A percentile compares a stretch with the other conserved stretches of the same genome.
phyloP scores from a whole-genome alignment of 2,329 filamentous ascomycete species.

The Fusarium udum region DNA sequence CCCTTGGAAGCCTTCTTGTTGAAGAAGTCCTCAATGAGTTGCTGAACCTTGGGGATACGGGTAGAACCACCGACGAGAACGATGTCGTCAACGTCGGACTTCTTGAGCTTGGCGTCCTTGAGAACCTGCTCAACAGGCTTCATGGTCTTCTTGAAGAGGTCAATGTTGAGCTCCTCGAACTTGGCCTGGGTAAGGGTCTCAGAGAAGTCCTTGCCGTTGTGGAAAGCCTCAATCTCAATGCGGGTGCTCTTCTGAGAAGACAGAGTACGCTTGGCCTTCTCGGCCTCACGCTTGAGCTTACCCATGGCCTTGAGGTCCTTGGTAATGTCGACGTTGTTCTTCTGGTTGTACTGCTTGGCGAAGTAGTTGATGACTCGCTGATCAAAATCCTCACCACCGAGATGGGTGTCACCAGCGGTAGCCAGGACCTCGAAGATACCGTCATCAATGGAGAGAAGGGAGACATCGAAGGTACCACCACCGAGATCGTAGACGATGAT shows the following conservation, averaged over 20 bases:
- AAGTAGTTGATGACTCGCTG: constrained; percentile 97
- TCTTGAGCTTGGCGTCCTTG: constrained; percentile 98
- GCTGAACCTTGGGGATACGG: constrained; percentile 97
- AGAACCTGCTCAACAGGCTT: constrained; percentile 99
- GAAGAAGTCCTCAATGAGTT: constrained; percentile 96
- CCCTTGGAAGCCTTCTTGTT: constrained; percentile 98
- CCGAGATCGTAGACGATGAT: constrained; percentile 94
- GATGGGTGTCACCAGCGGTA: constrained; percentile 95
- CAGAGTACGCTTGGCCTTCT: constrained; percentile 99
- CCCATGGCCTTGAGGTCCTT: constrained; percentile 98
- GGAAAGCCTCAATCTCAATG: constrained; percentile 97
- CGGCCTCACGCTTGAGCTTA: constrained; percentile 99
- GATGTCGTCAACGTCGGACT: constrained; percentile 93
- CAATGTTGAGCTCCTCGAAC: constrained; percentile 99
- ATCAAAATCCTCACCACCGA: constrained; percentile 99
- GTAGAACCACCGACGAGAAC: constrained; percentile 98
- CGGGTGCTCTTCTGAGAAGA: constrained; percentile 93
- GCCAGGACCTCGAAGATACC: constrained; percentile 95
- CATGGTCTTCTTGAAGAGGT: constrained; percentile 98
- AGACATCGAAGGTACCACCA: constrained; percentile 95
- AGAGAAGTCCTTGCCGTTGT: constrained; percentile 96
- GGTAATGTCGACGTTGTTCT: constrained; percentile 89
- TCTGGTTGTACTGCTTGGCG: constrained; percentile 98
- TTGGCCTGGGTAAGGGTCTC: constrained; percentile 98
- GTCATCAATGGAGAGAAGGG: constrained; percentile 88